Evolutionary conservation across 306 rosid genomes (phyloP).

Genomic region (Myrica gale): DNA sequence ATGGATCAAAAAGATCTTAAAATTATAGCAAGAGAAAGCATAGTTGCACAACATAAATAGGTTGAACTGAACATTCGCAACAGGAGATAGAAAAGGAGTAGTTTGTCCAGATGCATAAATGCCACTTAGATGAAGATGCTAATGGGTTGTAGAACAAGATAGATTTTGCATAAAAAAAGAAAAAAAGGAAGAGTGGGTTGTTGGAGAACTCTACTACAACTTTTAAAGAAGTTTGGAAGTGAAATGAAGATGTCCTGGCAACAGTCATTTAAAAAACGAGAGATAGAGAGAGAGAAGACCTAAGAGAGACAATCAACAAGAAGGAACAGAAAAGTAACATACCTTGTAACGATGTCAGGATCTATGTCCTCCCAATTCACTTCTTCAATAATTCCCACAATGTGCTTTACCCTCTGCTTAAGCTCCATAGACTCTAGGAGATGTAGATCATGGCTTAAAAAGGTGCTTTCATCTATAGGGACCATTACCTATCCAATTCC

Average conservation of each 20-base stretch:
- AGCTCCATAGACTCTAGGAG: slow-evolving; percentile 89
- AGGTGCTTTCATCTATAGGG: slow-evolving; percentile 50
- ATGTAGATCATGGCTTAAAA: slow-evolving; percentile 87
- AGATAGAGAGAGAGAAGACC: neutral
- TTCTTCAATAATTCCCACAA: slow-evolving; percentile 78
- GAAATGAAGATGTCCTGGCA: neutral
- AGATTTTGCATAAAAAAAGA: neutral
- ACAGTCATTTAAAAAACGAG: neutral
- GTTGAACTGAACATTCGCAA: neutral
- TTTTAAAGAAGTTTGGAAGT: neutral
- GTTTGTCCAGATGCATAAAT: neutral
- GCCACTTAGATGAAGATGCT: neutral
- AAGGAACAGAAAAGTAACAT: slow-evolving; percentile 26
- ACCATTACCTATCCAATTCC: slow-evolving; percentile 51
- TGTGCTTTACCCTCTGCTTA: slow-evolving; percentile 82
- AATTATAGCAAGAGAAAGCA: neutral
- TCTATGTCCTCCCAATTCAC: slow-evolving; percentile 73
- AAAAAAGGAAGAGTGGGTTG: neutral
- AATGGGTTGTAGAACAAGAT: neutral
- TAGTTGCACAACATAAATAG: neutral
- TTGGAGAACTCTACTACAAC: neutral
- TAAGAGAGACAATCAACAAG: neutral
- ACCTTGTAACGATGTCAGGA: slow-evolving; percentile 91
- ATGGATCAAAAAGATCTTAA: neutral
- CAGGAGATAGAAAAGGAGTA: neutral